Base-by-base conservation (phyloP, 257 asterid genomes). In the Przewalskia tangutica region DNA sequence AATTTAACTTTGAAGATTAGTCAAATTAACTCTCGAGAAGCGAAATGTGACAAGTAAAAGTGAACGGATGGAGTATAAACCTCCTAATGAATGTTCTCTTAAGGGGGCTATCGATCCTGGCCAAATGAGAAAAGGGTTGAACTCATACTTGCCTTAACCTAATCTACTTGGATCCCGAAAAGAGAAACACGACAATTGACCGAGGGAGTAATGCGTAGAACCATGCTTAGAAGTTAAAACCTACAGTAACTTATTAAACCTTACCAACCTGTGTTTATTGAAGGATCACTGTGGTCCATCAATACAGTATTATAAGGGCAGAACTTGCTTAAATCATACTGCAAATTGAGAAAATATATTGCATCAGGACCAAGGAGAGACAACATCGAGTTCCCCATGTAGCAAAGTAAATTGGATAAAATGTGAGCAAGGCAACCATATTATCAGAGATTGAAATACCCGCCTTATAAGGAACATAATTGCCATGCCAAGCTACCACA, bases 401-500 rank as follows among this genome's bases (percentile, higher is more conserved):
- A 58, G 81, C 59, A 56, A 83, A 53, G 46, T n/a, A 53, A 40
- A 79, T n/a, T 46, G 59, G 53, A 50, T 56, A 65, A 65, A 59
- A 58, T 7, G 27, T 51, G 44, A 81, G 51, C 80, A n/a, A 14
- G 51, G 27, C 16, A 8, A 42, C 50, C 67, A 50, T 27, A 59
- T 27, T 60, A 58, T 59, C 75, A 75, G 80, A 50, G 79, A 73
- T 13, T 14, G 51, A 55, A 38, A 59, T 38, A 65, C 56, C 16
- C 84, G 90, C 99, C 99, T 94, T 96, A 83, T 89, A 96, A 27
- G 99, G 99, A 53, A 82, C 92, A 83, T 96, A 96, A 84, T 93
- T 96, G 59, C 99, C 99, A 86, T 94, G 99, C 99, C 99, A 96
- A 16, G 98, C 97, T 50, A 90, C 95, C 84, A 96, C 98, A 85